These are phyloP conservation scores for Thielaviopsis ethacetica DNA, from an alignment of 2,329 filamentous ascomycete species.

Conservation along the genomic window DNA sequence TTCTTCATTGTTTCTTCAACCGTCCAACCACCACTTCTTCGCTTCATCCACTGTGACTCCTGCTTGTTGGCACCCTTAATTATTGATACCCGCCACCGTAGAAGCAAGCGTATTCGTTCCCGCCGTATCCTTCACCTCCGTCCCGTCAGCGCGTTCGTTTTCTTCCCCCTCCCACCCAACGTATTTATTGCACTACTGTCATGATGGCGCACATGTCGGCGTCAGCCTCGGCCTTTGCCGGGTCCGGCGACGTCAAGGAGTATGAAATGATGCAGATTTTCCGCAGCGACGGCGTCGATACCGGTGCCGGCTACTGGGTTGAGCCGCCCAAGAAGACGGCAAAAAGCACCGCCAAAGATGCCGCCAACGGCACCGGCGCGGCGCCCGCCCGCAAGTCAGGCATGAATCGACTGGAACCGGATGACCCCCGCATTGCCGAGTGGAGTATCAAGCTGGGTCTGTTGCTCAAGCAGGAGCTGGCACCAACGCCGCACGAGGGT, in stretches of 20 bases:
- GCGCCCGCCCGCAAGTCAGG: conserved; percentile 21
- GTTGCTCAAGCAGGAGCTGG: conserved; percentile 28
- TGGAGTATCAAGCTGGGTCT: conserved; percentile 30
- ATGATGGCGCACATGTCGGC: not conserved
- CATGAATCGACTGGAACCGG: conserved; percentile 26
- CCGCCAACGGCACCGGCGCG: conserved; percentile 3
- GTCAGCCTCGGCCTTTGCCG: not conserved
- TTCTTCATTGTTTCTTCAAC: not conserved
- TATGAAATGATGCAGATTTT: conserved; percentile 26
- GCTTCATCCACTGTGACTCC: too few relatives aligned
- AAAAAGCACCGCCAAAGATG: not conserved
- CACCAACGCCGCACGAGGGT: conserved; percentile 24
- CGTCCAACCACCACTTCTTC: not conserved
- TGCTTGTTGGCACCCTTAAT: too few relatives aligned
- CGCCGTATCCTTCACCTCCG: too few relatives aligned
- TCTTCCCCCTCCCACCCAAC: too few relatives aligned
- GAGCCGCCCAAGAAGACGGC: conserved; percentile 15
- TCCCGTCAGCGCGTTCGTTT: too few relatives aligned
- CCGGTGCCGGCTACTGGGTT: conserved; percentile 29
- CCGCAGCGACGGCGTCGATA: conserved; percentile 30
- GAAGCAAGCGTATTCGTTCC: too few relatives aligned
- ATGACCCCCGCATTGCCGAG: conserved; percentile 27
- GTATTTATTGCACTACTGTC: too few relatives aligned
- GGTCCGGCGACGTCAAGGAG: conserved; percentile 12
- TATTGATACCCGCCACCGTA: too few relatives aligned